These are phyloP conservation scores for Pilobolus umbonatus DNA, from an alignment of 192 early-diverging fungal genomes.

Conservation along the genomic window DNA sequence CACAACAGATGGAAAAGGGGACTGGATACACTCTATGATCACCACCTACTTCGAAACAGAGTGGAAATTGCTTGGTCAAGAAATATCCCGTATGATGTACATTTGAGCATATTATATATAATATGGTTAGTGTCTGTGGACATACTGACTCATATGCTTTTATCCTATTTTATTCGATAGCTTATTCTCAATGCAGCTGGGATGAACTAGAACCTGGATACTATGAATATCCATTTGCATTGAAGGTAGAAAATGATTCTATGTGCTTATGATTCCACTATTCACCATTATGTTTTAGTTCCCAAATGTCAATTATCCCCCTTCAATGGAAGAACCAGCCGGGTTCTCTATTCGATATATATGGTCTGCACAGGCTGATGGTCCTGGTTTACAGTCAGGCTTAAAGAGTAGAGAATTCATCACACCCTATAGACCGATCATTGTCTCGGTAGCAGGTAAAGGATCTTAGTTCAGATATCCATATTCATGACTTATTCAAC, in stretches of 20 bases:
- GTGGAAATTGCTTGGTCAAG: slow-evolving; percentile 32
- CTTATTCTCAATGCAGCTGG: slow-evolving; percentile 34
- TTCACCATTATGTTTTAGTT: slow-evolving; percentile 13
- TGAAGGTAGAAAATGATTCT: slow-evolving; percentile 25
- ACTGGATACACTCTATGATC: slow-evolving; percentile 28
- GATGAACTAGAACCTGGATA: slow-evolving; percentile 29
- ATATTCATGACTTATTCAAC: too few relatives aligned
- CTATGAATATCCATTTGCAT: slow-evolving; percentile 37
- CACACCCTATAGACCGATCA: slow-evolving; percentile 36
- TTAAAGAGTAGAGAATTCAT: slow-evolving; percentile 32
- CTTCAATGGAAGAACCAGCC: slow-evolving; percentile 35
- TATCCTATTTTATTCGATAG: background rate
- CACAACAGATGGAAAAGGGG: slow-evolving; percentile 15
- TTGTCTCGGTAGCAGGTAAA: slow-evolving; percentile 31
- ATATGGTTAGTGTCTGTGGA: background rate
- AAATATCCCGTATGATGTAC: slow-evolving; percentile 12
- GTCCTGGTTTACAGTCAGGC: slow-evolving; percentile 30
- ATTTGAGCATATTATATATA: background rate
- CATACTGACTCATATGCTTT: background rate
- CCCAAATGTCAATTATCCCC: slow-evolving; percentile 39
- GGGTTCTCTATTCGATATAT: slow-evolving; percentile 29
- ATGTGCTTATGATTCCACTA: background rate
- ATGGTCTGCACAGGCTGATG: slow-evolving; percentile 32
- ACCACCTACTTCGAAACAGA: slow-evolving; percentile 33
- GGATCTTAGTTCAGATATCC: too few relatives aligned